Percentiles rank a stretch among this genome's conserved stretches.
Evolutionary conservation across 1,139 yeast genomes (phyloP).

Genomic region (Yamadazyma trypodendri): DNA sequence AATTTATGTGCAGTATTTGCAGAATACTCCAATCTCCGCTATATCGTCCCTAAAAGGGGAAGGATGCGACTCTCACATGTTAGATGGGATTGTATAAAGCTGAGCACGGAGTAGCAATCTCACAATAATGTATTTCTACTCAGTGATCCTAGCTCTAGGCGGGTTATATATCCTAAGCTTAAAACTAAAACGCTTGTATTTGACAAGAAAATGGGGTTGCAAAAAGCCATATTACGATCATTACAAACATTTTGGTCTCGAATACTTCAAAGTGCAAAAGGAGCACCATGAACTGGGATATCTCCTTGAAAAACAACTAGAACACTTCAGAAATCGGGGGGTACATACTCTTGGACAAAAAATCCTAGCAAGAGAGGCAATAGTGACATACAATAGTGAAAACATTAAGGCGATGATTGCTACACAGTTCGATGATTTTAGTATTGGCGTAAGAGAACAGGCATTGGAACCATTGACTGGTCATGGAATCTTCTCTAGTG

Average conservation of each 20-base stretch:
- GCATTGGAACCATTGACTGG: constrained; percentile 48
- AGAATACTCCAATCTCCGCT: too few species aligned
- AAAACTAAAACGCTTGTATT: constrained; percentile 1
- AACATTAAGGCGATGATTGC: constrained; percentile 38
- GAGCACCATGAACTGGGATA: constrained; percentile 9
- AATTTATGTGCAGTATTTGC: too few species aligned
- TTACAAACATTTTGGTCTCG: constrained; percentile 9
- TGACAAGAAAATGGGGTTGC: constrained; percentile 15
- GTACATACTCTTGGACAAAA: constrained; percentile 9
- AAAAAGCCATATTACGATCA: constrained; percentile 4
- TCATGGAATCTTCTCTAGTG: constrained; percentile 58
- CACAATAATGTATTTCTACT: neutral
- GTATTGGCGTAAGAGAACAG: constrained; percentile 46
- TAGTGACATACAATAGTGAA: constrained; percentile 29
- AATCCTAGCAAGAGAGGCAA: constrained; percentile 5
- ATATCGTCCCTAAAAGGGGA: too few species aligned
- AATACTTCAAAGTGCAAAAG: constrained; percentile 7
- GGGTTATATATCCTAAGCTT: neutral
- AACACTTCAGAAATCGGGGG: constrained; percentile 3
- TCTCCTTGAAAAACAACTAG: constrained; percentile 10
- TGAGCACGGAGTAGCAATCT: too few species aligned
- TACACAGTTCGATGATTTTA: constrained; percentile 50
- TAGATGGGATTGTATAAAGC: too few species aligned
- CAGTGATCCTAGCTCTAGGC: neutral
- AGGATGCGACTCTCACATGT: too few species aligned